Conservation (phyloP, 1,284 basidiomycete species). For the Cystobasidium pallidum region DNA sequence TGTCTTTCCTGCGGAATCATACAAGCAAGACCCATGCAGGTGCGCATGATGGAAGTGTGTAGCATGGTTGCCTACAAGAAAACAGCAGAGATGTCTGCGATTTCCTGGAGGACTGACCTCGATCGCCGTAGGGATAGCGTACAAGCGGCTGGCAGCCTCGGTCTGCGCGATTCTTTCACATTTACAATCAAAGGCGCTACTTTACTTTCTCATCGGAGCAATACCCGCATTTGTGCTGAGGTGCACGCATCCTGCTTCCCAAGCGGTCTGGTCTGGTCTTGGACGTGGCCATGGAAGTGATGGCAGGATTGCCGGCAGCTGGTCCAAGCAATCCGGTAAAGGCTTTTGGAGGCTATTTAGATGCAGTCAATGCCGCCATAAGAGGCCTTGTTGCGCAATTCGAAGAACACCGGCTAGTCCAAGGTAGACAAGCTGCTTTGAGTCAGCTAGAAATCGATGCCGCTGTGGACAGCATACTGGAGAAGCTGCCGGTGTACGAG, state of each 20-base stretch:
- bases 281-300: neutral
- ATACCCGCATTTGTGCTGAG: too few relatives aligned
- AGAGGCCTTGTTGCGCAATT: conserved; percentile 14
- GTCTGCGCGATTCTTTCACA: too few relatives aligned
- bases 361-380: conserved; percentile 25
- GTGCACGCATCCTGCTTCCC: neutral
- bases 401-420: conserved; percentile 18
- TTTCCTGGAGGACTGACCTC: too few relatives aligned
- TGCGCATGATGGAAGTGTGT: too few relatives aligned
- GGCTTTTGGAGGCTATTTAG: conserved; percentile 34
- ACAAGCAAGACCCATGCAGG: too few relatives aligned
- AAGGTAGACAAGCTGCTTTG: conserved; percentile 9
- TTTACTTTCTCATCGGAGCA: too few relatives aligned
- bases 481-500: conserved; percentile 32
- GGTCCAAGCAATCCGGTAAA: conserved; percentile 42
- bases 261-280: neutral
- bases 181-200: too few relatives aligned
- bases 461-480: conserved; percentile 21
- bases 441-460: conserved; percentile 27
- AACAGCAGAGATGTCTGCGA: too few relatives aligned
- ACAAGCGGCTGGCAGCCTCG: too few relatives aligned
- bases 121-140: too few relatives aligned
- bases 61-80: too few relatives aligned
- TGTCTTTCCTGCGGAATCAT: too few relatives aligned
- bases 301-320: conserved; percentile 17